Base-by-base conservation (phyloP, 2,329 filamentous ascomycete species). In the Trichoderma koningii region DNA sequence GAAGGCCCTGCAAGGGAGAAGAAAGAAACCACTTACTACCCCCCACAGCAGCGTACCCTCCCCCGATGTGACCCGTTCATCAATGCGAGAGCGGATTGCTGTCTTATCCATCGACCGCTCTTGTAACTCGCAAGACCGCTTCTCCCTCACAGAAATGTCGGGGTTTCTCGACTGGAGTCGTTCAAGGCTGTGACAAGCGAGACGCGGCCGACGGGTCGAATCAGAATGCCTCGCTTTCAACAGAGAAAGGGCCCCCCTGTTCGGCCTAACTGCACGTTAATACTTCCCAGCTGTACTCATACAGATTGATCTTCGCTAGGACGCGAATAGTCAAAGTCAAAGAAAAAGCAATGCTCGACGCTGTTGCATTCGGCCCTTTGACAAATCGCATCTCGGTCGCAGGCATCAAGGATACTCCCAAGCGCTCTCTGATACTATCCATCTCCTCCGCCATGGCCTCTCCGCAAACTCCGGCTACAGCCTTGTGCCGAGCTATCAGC, bases 31-130 rank as follows among this genome's bases (percentile, higher is more conserved):
- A 26, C 23, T 28, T 28, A 12, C 23, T 38, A 7, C 45, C 14
- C 14, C 28, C 41, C 41, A 21, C 21, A 34, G 21, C 17, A 28
- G 41, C 21, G 14, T 28, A 15, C 48, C 48, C 48, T 28, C 48
- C 26, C 48, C 23, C 48, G 48, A 52, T n/a, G 26, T 52, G 34
- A 52, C 38, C 57, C 34, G 30, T 17, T 60, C 6, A 30, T 38
- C 12, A 38, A 38, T 38, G 34, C 34, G 12, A 30, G 51, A 26
- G 23, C 42, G 47, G 34, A 17, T 17, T 26, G 30, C 14, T 51
- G 57, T 51, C 57, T 61, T 61, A 61, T 61, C 57, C 52, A 52
- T 61, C 55, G 56, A 52, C 57, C 57, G 57, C 57, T 52, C 23
- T 44, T 61, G 47, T 52, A 34, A 28, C 57, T 51, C 12, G 21